A percentile compares a stretch with the other conserved stretches of the same genome.
Conservation (phyloP, 495 filamentous ascomycete species). For the Trichoderma gamsii region DNA sequence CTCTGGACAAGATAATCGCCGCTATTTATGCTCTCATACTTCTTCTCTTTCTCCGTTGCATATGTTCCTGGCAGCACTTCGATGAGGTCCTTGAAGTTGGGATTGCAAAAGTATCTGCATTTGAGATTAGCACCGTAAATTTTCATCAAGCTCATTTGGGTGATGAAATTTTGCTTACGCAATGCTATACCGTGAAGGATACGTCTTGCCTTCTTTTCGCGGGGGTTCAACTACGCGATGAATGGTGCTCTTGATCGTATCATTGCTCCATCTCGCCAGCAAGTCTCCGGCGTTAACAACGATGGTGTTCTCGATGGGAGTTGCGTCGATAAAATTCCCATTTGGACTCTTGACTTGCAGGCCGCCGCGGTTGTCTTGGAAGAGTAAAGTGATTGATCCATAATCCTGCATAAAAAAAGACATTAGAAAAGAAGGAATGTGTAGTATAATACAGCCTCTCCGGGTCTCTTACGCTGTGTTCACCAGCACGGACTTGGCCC, state of each 20-base stretch:
- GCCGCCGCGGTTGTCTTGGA: constrained; percentile 79
- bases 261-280: constrained; percentile 84
- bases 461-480: constrained; percentile 48
- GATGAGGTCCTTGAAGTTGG: constrained; percentile 71
- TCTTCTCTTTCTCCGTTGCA: constrained; percentile 59
- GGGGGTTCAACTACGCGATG: constrained; percentile 89
- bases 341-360: constrained; percentile 76
- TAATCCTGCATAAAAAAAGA: constrained; percentile 54
- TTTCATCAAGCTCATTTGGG: not conserved
- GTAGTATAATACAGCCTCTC: not conserved
- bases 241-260: constrained; percentile 78
- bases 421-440: not conserved
- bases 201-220: constrained; percentile 34
- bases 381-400: constrained; percentile 79
- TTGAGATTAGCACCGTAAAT: constrained; percentile 24
- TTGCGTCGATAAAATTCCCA: constrained; percentile 75
- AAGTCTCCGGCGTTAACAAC: constrained; percentile 91
- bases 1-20: constrained; percentile 80
- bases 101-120: constrained; percentile 81
- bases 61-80: constrained; percentile 86
- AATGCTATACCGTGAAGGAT: constrained; percentile 63
- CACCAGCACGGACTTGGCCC: constrained; percentile 73
- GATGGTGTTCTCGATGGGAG: constrained; percentile 73
- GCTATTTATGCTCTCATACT: constrained; percentile 71
- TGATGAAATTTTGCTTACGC: constrained; percentile 49